Base-by-base conservation (phyloP, 768 basidiomycete species). In the Naematelia encephala region DNA sequence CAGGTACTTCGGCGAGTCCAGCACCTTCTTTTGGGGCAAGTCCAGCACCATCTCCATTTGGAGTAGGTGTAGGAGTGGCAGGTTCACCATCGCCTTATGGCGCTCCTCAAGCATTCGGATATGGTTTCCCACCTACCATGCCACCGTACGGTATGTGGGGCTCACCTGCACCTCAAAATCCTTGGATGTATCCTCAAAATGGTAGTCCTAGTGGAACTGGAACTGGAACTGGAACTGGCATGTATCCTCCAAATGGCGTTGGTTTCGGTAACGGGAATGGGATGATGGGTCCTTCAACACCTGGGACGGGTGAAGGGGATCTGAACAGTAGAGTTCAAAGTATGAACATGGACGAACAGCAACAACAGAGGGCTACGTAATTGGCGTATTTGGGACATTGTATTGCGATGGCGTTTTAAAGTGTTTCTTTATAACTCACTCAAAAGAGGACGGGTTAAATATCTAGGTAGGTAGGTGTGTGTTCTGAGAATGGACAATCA, bases 241-340 rank as follows among this genome's bases (percentile, higher is more conserved):
- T 29, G 22, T 29, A 10, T 29, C 16, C 27, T 8, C 28, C 19
- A 14, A n/a, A n/a, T n/a, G n/a, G n/a, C n/a, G n/a, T n/a, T n/a
- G n/a, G n/a, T n/a, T n/a, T n/a, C n/a, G n/a, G n/a, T n/a, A n/a
- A n/a, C n/a, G n/a, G n/a, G n/a, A n/a, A n/a, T n/a, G n/a, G n/a
- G n/a, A n/a, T n/a, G n/a, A n/a, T n/a, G n/a, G n/a, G n/a, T n/a
- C n/a, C n/a, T n/a, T n/a, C n/a, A n/a, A n/a, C n/a, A n/a, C 49
- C 54, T 13, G n/a, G 34, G 21, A 54, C 58, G 21, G 51, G 57
- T 28, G 62, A 46, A 21, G 57, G 50, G 16, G 46, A 56, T 51
- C 27, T 45, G 14, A 58, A 54, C 26, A 59, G 50, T 58, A 57
- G 61, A 47, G 56, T 57, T 1, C 44, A 57, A 11, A 65, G 64